phyloP scores from a whole-genome alignment of 1,139 yeast species.

The Candida neerlandica region DNA sequence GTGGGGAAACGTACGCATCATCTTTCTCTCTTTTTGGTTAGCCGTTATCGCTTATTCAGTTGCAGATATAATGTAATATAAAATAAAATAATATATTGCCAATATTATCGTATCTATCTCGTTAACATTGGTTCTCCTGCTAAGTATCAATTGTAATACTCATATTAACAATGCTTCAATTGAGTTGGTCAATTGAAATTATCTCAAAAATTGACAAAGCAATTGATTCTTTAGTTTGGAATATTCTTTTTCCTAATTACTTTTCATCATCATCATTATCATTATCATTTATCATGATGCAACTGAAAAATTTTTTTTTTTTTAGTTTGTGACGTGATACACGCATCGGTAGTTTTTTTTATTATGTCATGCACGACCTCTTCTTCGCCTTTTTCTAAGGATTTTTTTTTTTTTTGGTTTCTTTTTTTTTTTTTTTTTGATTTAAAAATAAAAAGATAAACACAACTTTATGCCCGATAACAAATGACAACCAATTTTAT shows the following conservation, averaged over 20 bases:
- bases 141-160: background rate
- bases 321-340: background rate
- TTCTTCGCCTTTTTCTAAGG: background rate
- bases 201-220: background rate
- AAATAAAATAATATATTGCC: no score
- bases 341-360: no score
- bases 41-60: background rate
- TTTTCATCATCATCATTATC: no score
- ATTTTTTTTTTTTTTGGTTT: background rate
- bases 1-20: slow-evolving; percentile 1
- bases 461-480: background rate
- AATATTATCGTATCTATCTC: no score
- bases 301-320: background rate
- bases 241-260: no score
- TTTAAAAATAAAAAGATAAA: background rate
- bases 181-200: background rate
- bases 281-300: background rate
- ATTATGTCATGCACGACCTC: background rate
- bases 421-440: slow-evolving; percentile 1
- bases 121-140: background rate
- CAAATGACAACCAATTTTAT: background rate
- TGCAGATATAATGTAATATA: no score
- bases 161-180: background rate
- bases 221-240: no score
- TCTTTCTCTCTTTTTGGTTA: background rate